Percentiles rank a stretch among this genome's conserved stretches.
Evolutionary conservation across 352 stramenopile species (phyloP).

Genomic region (Halophytophthora batemanensis): DNA sequence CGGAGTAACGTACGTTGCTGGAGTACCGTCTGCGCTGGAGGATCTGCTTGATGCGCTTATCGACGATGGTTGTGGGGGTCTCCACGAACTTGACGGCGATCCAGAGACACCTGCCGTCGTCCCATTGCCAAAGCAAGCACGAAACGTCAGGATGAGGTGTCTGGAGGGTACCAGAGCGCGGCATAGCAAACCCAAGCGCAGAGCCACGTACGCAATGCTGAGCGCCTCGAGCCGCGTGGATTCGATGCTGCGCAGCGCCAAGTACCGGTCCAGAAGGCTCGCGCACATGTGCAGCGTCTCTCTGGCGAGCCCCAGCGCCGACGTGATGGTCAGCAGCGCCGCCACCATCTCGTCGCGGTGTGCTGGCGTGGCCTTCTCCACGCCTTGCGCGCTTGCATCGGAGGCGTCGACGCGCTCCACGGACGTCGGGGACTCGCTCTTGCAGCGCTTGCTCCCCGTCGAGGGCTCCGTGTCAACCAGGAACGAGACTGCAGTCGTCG

Average conservation of each 20-base stretch:
- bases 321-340: conserved; percentile 62
- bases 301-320: conserved; percentile 46
- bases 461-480: neutral
- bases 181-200: neutral
- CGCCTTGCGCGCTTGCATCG: conserved; percentile 14
- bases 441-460: conserved; percentile 12
- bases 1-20: conserved; percentile 60
- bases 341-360: conserved; percentile 67
- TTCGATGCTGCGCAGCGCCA: conserved; percentile 22
- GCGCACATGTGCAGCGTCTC: conserved; percentile 65
- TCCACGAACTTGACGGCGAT: conserved; percentile 75
- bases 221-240: conserved; percentile 41
- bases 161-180: neutral
- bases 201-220: conserved; percentile 50
- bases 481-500: conserved; percentile 3
- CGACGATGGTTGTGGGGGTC: conserved; percentile 48
- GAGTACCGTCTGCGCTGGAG: conserved; percentile 52
- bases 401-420: conserved; percentile 9
- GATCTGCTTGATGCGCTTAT: conserved; percentile 62
- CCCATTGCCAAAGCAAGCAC: neutral
- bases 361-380: conserved; percentile 23
- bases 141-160: too few relatives aligned
- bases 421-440: conserved; percentile 20
- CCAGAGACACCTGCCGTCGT: conserved; percentile 48
- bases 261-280: conserved; percentile 51